These are phyloP conservation scores for Platanthera zijinensis DNA, from an alignment of 106 monocot species.

Conservation along the genomic window DNA sequence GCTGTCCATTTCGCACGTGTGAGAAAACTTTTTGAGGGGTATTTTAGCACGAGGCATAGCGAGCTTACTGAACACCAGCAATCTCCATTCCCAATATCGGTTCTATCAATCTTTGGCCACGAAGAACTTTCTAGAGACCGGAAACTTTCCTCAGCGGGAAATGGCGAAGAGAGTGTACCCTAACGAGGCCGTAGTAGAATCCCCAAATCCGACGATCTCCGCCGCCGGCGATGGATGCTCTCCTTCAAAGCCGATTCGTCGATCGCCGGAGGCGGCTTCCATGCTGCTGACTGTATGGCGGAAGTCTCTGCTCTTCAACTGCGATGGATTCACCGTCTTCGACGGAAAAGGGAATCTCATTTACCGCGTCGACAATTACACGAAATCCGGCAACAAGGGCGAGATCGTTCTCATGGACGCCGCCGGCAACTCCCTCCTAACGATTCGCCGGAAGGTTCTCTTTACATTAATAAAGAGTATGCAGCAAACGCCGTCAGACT, in stretches of 20 bases:
- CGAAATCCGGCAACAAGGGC: conserved; percentile 27
- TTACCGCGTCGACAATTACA: conserved; percentile 74
- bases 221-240: neutral
- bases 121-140: neutral
- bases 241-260: neutral
- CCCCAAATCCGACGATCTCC: neutral
- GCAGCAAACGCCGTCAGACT: too few species aligned
- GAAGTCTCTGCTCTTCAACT: conserved; percentile 57
- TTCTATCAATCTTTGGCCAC: neutral
- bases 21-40: too few species aligned
- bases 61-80: too few species aligned
- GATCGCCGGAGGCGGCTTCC: neutral
- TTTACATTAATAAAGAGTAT: neutral
- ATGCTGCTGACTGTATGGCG: conserved; percentile 66
- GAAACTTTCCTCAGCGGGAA: neutral
- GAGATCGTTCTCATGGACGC: conserved; percentile 78
- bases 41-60: too few species aligned
- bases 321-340: conserved; percentile 72
- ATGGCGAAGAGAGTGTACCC: conserved; percentile 59
- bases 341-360: conserved; percentile 59
- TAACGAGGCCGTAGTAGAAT: conserved; percentile 8
- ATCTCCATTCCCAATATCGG: too few species aligned
- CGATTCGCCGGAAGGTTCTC: conserved; percentile 56
- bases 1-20: too few species aligned
- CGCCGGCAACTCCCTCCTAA: conserved; percentile 46